Evolutionary conservation across 768 basidiomycete species (phyloP).

Genomic region (Daedaleopsis nitida): DNA sequence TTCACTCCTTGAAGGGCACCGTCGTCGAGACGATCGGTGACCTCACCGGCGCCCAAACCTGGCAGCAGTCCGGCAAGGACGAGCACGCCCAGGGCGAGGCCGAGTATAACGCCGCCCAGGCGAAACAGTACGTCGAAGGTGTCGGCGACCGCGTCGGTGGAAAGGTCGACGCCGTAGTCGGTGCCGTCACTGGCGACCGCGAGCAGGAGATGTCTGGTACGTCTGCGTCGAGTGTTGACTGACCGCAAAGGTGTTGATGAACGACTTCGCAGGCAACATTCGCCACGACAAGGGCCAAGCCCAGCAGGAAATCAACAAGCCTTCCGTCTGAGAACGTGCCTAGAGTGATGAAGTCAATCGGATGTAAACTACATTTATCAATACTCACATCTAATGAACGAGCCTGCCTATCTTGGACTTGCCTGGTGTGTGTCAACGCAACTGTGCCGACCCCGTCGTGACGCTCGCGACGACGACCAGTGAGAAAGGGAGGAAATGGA

Average conservation of each 20-base stretch:
- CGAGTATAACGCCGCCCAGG: conserved; percentile 48
- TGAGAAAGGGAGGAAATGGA: too few species aligned
- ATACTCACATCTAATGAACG: too few species aligned
- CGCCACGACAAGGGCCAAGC: conserved; percentile 24
- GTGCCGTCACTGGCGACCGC: conserved; percentile 58
- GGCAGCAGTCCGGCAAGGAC: conserved; percentile 48
- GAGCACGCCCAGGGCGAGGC: conserved; percentile 52
- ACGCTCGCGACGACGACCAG: too few species aligned
- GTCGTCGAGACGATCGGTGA: conserved; percentile 45
- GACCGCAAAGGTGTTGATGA: background rate
- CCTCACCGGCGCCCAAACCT: conserved; percentile 42
- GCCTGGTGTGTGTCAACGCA: too few species aligned
- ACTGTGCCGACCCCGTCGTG: too few species aligned
- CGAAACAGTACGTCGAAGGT: conserved; percentile 55
- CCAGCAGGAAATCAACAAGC: conserved; percentile 25
- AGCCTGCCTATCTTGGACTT: too few species aligned
- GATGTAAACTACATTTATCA: too few species aligned
- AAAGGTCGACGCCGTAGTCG: conserved; percentile 57
- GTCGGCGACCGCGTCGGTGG: conserved; percentile 46
- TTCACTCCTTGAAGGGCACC: conserved; percentile 43
- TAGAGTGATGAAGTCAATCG: too few species aligned
- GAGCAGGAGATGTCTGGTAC: conserved; percentile 50
- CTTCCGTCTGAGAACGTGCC: background rate
- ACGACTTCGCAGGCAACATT: conserved; percentile 12
- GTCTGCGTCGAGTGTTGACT: conserved; percentile 3